These are phyloP conservation scores for Stemphylium lycopersici DNA, from an alignment of 2,329 filamentous ascomycete genomes.

Conservation along the genomic window DNA sequence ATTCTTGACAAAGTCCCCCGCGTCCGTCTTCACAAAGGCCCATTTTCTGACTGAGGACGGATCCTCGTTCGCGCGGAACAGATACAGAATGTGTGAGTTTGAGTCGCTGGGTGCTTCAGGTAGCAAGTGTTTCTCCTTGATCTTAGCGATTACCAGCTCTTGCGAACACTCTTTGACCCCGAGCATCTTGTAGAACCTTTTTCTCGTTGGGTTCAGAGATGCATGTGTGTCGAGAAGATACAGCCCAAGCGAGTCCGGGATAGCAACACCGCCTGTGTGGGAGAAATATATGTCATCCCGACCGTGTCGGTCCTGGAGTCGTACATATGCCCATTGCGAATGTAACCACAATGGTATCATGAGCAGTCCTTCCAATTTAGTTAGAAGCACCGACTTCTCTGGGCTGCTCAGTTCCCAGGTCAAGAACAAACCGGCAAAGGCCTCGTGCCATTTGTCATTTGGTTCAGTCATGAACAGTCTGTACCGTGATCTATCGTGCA, in stretches of 20 bases:
- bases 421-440: slow-evolving; percentile 11
- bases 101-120: neutral
- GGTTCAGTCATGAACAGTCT: slow-evolving; percentile 3
- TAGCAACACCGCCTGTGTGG: slow-evolving; percentile 1
- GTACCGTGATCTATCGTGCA: neutral
- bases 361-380: slow-evolving; percentile 15
- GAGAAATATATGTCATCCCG: slow-evolving; percentile 23
- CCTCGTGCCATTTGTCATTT: slow-evolving; percentile 22
- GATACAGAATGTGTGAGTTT: slow-evolving; percentile 10
- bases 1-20: neutral
- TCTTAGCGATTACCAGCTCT: slow-evolving; percentile 14
- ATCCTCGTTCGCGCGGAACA: slow-evolving; percentile 14
- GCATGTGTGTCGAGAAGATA: slow-evolving; percentile 15
- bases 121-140: slow-evolving; percentile 3
- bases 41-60: slow-evolving; percentile 1
- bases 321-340: slow-evolving; percentile 22
- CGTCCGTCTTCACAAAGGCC: slow-evolving; percentile 10
- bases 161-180: slow-evolving; percentile 24
- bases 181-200: slow-evolving; percentile 15
- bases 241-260: slow-evolving; percentile 17
- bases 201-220: slow-evolving; percentile 7
- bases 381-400: too few relatives aligned
- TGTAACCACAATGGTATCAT: slow-evolving; percentile 19
- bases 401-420: neutral
- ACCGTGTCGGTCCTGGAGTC: neutral